Base-by-base conservation (phyloP, 2,329 filamentous ascomycete species). In the Apiospora saccharicola region DNA sequence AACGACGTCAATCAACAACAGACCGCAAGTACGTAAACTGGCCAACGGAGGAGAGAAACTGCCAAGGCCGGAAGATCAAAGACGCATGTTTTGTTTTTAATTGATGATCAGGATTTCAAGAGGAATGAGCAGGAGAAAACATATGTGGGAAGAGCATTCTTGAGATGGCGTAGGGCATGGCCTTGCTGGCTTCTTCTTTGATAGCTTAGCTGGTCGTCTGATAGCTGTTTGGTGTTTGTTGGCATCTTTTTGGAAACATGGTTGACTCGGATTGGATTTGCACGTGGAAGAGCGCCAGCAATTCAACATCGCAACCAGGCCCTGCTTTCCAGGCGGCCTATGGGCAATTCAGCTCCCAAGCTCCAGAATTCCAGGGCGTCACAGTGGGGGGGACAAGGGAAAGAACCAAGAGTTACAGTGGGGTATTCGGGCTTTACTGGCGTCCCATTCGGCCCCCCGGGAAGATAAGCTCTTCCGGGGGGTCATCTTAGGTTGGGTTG, bases 291-390 rank as follows among this genome's bases (percentile, higher is more conserved):
- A 41, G 57, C 30, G 22, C 34, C 51, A 57, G 51, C 26, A 19
- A 10, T 49, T 22, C 22, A n/a, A 22, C 46, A 49, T n/a, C 10
- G 46, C 46, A 49, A n/a, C n/a, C 46, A 49, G 46, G 46, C 46
- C n/a, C n/a, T n/a, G 49, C 12, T 34, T 34, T 14, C 47, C 24
- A 53, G 51, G 51, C 51, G 30, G 2, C 51, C 51, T 14, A 57
- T 57, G 26, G 26, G 51, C 14, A 34, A 19, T 57, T 57, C 51
- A 34, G 51, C 51, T 57, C 51, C 51, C 51, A 7, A 57, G 53
- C 53, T 37, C 53, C 26, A 61, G 22, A 61, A 61, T 61, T 61
- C 53, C 53, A 61, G 53, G 53, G 53, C 53, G 53, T 61, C 53
- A 61, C 53, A 37, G 53, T 61, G 53, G 53, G 49, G 53, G 53